Conservation (phyloP, 192 early-diverging fungal genomes). For the Umbelopsis sp. region DNA sequence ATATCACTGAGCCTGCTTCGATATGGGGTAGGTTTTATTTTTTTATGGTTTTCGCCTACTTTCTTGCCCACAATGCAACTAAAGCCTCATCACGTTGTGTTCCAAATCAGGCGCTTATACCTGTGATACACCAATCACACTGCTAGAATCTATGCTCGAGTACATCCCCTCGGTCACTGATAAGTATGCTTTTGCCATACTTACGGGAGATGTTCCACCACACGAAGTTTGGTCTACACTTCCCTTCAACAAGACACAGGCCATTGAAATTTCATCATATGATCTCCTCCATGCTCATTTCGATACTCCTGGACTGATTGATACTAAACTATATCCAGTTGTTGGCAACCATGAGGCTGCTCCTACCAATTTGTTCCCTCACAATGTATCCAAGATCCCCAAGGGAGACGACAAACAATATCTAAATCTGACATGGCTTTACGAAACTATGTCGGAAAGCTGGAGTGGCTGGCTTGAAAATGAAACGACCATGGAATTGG, state of each 20-base stretch:
- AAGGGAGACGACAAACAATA: constrained; percentile 21
- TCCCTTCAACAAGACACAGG: constrained; percentile 41
- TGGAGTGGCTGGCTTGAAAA: constrained; percentile 57
- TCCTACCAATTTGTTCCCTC: constrained; percentile 46
- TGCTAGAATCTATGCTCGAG: constrained; percentile 48
- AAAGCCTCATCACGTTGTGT: constrained; percentile 22
- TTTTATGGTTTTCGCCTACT: background rate
- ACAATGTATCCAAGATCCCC: constrained; percentile 14
- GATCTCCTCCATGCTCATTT: constrained; percentile 32
- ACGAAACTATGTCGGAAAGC: constrained; percentile 44
- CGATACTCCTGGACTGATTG: constrained; percentile 26
- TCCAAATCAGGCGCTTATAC: constrained; percentile 50
- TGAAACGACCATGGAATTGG: constrained; percentile 32
- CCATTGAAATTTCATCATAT: constrained; percentile 42
- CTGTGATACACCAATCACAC: constrained; percentile 49
- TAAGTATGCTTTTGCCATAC: constrained; percentile 46
- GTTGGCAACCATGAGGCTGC: constrained; percentile 60
- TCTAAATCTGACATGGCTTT: constrained; percentile 45
- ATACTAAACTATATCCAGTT: constrained; percentile 47
- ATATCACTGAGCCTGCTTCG: constrained; percentile 34
- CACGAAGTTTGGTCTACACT: constrained; percentile 54
- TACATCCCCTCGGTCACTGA: constrained; percentile 44
- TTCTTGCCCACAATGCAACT: background rate
- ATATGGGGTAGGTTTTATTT: constrained; percentile 28
- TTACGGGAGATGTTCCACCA: constrained; percentile 60